These are phyloP conservation scores for Sclerotinia subarctica DNA, from an alignment of 2,329 filamentous ascomycete species.

Conservation along the genomic window DNA sequence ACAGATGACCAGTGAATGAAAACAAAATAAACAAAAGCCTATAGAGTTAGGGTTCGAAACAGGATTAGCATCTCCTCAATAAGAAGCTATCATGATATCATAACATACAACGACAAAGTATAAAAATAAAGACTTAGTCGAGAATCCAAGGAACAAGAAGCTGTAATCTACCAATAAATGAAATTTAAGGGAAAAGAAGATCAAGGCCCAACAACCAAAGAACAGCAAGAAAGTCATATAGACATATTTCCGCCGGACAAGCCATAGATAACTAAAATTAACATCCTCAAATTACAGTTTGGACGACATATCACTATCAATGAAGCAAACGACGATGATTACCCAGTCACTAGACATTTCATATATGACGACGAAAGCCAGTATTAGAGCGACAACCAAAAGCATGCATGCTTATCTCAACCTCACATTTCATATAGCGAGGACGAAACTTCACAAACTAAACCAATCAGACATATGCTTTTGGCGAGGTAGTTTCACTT, in stretches of 20 bases:
- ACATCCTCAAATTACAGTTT: neutral
- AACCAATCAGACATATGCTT: neutral
- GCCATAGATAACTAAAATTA: no score
- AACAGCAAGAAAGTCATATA: neutral
- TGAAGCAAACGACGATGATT: neutral
- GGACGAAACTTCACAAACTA: neutral
- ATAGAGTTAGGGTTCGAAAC: no score
- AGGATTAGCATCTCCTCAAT: no score
- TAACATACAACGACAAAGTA: neutral
- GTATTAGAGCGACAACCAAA: neutral
- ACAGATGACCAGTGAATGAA: no score
- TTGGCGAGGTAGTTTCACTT: neutral
- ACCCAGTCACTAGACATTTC: neutral
- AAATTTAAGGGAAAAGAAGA: neutral
- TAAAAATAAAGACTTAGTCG: no score
- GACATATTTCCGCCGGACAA: neutral
- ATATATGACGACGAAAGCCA: neutral
- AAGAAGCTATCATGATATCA: no score
- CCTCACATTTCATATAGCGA: neutral
- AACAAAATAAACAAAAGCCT: no score
- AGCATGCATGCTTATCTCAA: neutral
- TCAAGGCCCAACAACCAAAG: neutral
- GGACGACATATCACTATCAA: neutral
- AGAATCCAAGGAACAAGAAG: neutral
- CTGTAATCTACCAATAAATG: neutral